Conservation (phyloP, 139 green algal genomes). For the Chlamydomonas sp. region DNA sequence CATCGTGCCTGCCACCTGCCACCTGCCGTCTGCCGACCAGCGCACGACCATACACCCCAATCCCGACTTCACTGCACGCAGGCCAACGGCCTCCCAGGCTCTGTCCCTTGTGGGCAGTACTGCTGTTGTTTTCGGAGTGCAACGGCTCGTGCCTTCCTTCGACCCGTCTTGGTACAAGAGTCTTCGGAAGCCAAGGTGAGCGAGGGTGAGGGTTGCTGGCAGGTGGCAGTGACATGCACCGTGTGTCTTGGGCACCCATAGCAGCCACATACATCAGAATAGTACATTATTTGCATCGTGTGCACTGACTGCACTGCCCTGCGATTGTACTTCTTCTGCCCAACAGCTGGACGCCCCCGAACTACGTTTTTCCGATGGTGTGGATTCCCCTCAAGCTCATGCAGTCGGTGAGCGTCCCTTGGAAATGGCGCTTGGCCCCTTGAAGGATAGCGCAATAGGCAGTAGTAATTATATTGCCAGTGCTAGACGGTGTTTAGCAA, state of each 20-base stretch:
- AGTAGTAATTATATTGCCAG: not conserved
- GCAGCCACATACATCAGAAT: not conserved
- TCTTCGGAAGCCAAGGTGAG: conserved; percentile 48
- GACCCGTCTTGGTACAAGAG: conserved; percentile 44
- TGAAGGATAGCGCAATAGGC: not conserved
- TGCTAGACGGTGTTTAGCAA: too few relatives aligned
- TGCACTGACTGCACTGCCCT: not conserved
- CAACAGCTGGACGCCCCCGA: conserved; percentile 70
- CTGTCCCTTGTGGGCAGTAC: not conserved
- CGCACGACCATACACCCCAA: not conserved
- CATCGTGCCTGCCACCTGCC: not conserved
- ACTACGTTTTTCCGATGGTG: conserved; percentile 66
- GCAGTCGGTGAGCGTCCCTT: conserved; percentile 54
- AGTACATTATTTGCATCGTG: conserved; percentile 9
- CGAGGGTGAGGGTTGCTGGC: not conserved
- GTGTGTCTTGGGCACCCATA: conserved; percentile 1
- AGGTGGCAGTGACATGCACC: too few relatives aligned
- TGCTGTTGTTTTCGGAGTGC: conserved; percentile 38
- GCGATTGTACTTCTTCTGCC: not conserved
- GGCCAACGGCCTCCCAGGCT: not conserved
- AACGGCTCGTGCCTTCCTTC: conserved; percentile 29
- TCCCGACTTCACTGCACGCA: not conserved
- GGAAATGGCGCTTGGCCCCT: not conserved
- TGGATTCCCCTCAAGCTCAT: conserved; percentile 77
- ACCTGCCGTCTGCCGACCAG: not conserved